phyloP scores from a whole-genome alignment of 345 rosid genomes.

The Lagerstroemia speciosa region DNA sequence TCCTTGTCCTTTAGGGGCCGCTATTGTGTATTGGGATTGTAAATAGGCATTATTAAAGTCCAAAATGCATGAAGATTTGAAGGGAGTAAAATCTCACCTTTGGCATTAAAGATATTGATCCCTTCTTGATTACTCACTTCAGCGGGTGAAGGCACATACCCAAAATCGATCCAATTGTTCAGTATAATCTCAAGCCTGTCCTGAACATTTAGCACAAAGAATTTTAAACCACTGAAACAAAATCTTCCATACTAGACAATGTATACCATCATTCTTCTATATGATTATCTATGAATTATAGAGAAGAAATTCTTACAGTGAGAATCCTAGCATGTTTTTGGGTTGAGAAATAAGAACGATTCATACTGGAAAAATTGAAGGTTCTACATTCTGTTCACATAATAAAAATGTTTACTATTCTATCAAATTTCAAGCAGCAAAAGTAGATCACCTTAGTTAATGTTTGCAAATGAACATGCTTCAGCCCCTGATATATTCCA shows the following conservation, averaged over 20 bases:
- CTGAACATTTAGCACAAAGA: conserved; percentile 28
- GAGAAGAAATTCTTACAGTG: background rate
- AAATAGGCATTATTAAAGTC: background rate
- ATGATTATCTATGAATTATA: background rate
- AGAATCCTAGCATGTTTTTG: background rate
- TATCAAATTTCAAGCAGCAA: background rate
- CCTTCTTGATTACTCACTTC: conserved; percentile 71
- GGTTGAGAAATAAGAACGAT: background rate
- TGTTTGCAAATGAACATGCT: conserved; percentile 76
- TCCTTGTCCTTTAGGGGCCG: background rate
- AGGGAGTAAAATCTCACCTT: conserved; percentile 26
- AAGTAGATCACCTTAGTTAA: conserved; percentile 55
- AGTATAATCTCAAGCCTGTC: conserved; percentile 74
- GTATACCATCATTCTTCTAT: background rate
- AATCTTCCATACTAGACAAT: background rate
- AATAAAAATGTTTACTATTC: background rate
- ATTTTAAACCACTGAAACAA: conserved; percentile 5
- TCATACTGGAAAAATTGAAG: background rate
- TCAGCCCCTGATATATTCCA: conserved; percentile 81
- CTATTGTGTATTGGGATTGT: background rate
- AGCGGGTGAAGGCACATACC: conserved; percentile 60
- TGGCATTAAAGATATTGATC: conserved; percentile 43
- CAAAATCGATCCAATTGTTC: conserved; percentile 49
- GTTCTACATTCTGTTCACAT: background rate
- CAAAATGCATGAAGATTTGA: background rate